Conservation (phyloP, 2,329 filamentous ascomycete species). For the Calonectria multiphialidica region DNA sequence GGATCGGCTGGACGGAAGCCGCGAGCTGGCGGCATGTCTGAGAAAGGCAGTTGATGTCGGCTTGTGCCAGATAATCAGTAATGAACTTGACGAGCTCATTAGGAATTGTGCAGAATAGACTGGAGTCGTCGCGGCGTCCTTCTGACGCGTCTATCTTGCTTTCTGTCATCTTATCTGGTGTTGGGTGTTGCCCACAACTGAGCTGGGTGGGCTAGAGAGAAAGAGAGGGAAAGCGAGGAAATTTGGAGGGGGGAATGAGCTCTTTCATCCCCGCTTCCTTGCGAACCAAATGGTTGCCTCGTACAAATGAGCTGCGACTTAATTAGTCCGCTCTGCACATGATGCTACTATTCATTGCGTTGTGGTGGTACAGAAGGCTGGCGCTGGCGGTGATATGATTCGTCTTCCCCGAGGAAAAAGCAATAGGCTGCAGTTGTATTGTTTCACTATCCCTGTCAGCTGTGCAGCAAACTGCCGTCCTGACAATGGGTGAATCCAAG, state of each 20-base stretch:
- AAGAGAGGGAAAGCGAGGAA: background rate
- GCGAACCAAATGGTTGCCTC: background rate
- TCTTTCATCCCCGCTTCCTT: background rate
- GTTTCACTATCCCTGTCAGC: background rate
- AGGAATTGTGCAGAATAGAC: background rate
- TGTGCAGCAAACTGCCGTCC: background rate
- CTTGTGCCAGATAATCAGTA: background rate
- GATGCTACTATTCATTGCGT: background rate
- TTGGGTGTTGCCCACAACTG: background rate
- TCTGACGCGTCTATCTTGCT: background rate
- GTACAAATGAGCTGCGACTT: too few relatives aligned
- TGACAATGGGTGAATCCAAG: background rate
- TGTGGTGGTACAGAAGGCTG: background rate
- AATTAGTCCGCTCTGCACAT: background rate
- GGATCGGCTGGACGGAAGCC: background rate
- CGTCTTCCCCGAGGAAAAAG: background rate
- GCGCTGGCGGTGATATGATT: background rate
- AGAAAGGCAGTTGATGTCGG: background rate
- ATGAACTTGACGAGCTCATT: background rate
- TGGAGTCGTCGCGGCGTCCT: too few relatives aligned
- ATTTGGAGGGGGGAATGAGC: background rate
- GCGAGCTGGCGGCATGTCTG: background rate
- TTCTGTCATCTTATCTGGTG: background rate
- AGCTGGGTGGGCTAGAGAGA: too few relatives aligned
- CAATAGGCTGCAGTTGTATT: background rate